phyloP scores from a whole-genome alignment of 2,329 filamentous ascomycete species.

The Trichoderma sp. region DNA sequence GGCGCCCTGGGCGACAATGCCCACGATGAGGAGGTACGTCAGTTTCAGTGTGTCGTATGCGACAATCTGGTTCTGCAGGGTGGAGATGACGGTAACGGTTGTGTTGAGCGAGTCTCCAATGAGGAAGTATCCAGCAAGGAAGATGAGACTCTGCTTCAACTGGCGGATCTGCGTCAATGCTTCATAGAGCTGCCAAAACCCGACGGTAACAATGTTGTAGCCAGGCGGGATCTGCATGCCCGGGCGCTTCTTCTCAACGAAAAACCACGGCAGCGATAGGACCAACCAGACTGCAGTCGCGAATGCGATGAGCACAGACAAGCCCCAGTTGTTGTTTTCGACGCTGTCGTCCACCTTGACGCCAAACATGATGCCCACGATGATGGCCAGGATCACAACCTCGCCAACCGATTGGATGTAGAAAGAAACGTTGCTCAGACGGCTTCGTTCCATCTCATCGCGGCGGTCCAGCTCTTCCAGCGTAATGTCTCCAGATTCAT shows the following conservation, averaged over 20 bases:
- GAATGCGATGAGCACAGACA: constrained; percentile 68
- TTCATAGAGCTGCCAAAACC: constrained; percentile 64
- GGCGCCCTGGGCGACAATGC: constrained; percentile 64
- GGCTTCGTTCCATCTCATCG: constrained; percentile 66
- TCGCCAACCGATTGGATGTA: constrained; percentile 66
- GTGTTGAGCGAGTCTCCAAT: constrained; percentile 73
- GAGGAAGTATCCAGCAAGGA: constrained; percentile 69
- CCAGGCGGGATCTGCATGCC: constrained; percentile 51
- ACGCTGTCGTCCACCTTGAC: constrained; percentile 62
- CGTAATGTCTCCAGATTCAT: constrained; percentile 52
- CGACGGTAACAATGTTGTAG: constrained; percentile 58
- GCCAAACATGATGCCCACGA: constrained; percentile 66
- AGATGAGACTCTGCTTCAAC: constrained; percentile 67
- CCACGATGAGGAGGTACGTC: constrained; percentile 69
- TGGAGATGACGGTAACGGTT: constrained; percentile 68
- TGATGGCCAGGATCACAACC: constrained; percentile 64
- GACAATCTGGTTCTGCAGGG: constrained; percentile 67
- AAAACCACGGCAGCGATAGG: constrained; percentile 68
- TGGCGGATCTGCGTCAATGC: constrained; percentile 65
- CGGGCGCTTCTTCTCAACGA: constrained; percentile 65
- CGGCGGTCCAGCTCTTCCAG: constrained; percentile 63
- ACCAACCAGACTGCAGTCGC: constrained; percentile 66
- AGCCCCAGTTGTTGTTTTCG: constrained; percentile 67
- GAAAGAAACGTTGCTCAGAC: constrained; percentile 66
- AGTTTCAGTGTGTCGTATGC: constrained; percentile 66